These are phyloP conservation scores for Beauveria sp. DNA, from an alignment of 2,329 filamentous ascomycete genomes.

Conservation along the genomic window DNA sequence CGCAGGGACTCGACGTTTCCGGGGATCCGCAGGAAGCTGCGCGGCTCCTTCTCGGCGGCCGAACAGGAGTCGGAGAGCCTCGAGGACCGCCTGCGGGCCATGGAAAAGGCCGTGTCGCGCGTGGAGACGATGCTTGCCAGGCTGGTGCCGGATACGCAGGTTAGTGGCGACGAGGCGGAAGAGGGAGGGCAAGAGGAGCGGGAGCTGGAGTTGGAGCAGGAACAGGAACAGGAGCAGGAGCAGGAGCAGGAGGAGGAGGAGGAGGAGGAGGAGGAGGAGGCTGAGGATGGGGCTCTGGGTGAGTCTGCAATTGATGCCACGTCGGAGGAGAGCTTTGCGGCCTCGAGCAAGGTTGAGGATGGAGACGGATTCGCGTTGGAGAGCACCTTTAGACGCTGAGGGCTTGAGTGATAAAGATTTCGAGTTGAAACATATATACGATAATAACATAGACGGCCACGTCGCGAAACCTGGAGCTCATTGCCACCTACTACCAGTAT, in stretches of 20 bases:
- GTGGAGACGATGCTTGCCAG: slow-evolving; percentile 40
- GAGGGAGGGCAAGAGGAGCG: slow-evolving; percentile 22
- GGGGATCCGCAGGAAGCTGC: slow-evolving; percentile 39
- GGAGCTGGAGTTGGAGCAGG: slow-evolving; percentile 18
- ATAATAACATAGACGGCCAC: neutral
- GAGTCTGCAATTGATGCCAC: slow-evolving; percentile 6
- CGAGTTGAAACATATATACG: neutral
- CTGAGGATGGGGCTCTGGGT: slow-evolving; percentile 18
- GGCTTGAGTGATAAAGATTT: neutral
- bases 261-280: too few species aligned
- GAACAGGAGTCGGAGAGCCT: slow-evolving; percentile 37
- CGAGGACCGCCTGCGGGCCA: slow-evolving; percentile 34
- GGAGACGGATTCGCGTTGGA: slow-evolving; percentile 23
- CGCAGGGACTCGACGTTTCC: slow-evolving; percentile 53
- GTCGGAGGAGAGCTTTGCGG: slow-evolving; percentile 4
- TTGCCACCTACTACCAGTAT: too few species aligned
- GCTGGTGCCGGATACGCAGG: slow-evolving; percentile 24
- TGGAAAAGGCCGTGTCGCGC: slow-evolving; percentile 43
- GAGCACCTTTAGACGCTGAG: slow-evolving; percentile 19
- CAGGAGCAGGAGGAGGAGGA: slow-evolving; percentile 23
- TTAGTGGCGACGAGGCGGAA: slow-evolving; percentile 19
- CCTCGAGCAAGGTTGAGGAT: slow-evolving; percentile 9
- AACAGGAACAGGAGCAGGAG: slow-evolving; percentile 22
- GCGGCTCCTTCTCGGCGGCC: slow-evolving; percentile 39
- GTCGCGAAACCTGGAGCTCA: too few species aligned